phyloP scores from a whole-genome alignment of 805 yeast species.

The Cyberlindnera samutprakarnensis region DNA sequence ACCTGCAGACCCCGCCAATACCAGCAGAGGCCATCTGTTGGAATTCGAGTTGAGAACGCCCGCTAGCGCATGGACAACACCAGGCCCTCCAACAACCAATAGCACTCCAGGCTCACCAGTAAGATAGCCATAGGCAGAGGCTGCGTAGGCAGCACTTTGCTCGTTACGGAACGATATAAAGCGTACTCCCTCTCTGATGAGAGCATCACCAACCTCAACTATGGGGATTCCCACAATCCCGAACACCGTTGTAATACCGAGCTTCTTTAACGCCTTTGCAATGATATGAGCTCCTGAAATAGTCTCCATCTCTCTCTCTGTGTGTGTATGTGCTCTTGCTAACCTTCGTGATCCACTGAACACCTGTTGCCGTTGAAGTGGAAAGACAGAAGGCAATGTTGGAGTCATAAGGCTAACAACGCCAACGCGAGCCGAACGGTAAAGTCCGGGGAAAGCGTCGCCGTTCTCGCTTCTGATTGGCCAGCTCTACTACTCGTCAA shows the following conservation, averaged over 20 bases:
- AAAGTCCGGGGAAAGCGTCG: no score
- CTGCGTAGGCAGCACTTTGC: slow-evolving; percentile 72
- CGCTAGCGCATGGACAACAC: slow-evolving; percentile 58
- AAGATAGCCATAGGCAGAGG: slow-evolving; percentile 60
- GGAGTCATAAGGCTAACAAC: no score
- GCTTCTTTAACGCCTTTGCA: slow-evolving; percentile 36
- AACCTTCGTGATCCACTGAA: no score
- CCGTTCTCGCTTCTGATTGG: no score
- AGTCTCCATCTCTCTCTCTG: no score
- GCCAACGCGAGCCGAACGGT: no score
- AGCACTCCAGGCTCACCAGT: slow-evolving; percentile 61
- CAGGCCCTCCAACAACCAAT: slow-evolving; percentile 73
- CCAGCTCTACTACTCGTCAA: no score
- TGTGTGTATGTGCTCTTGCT: no score
- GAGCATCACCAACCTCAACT: slow-evolving; percentile 60
- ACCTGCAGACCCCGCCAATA: slow-evolving; percentile 57
- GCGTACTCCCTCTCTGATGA: slow-evolving; percentile 43
- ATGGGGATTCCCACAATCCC: slow-evolving; percentile 76
- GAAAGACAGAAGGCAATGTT: no score
- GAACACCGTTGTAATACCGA: slow-evolving; percentile 52
- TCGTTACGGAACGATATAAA: slow-evolving; percentile 63
- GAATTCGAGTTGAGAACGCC: slow-evolving; percentile 57
- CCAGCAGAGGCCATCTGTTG: slow-evolving; percentile 59
- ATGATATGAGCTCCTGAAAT: slow-evolving; percentile 37
- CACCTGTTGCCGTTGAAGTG: no score